Evolutionary conservation across 371 early-diverging fungal genomes (phyloP).

Genomic region (Apophysomyces elegans): DNA sequence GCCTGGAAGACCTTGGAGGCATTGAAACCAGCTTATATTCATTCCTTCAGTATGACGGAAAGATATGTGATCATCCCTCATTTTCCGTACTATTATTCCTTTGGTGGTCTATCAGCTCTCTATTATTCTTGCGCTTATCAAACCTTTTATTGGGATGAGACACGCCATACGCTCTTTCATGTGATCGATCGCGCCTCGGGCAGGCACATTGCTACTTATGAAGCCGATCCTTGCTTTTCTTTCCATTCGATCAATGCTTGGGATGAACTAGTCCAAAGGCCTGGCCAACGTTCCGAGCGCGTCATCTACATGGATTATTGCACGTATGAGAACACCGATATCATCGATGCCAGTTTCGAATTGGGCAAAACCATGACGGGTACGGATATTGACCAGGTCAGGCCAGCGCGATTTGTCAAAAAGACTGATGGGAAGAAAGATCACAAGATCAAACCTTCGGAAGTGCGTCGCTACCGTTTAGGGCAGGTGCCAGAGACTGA

Average conservation of each 20-base stretch:
- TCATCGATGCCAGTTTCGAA: constrained; percentile 54
- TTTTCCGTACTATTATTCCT: constrained; percentile 64
- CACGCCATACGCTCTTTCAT: constrained; percentile 55
- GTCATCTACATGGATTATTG: constrained; percentile 52
- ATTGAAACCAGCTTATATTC: constrained; percentile 60
- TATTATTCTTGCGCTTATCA: constrained; percentile 63
- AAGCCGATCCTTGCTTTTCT: constrained; percentile 62
- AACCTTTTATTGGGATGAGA: constrained; percentile 61
- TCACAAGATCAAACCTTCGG: constrained; percentile 44
- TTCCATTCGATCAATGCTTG: constrained; percentile 68
- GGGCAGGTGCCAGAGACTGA: constrained; percentile 34
- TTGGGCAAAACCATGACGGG: constrained; percentile 40
- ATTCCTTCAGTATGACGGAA: constrained; percentile 66
- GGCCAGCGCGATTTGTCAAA: constrained; percentile 46
- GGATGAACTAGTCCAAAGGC: constrained; percentile 50
- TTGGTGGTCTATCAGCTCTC: constrained; percentile 59
- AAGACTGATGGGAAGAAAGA: constrained; percentile 39
- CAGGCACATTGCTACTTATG: constrained; percentile 65
- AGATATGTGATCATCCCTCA: constrained; percentile 67
- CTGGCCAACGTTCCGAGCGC: constrained; percentile 41
- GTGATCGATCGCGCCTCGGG: constrained; percentile 58
- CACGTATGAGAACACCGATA: constrained; percentile 54
- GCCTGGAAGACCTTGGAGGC: constrained; percentile 46
- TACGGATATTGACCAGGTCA: constrained; percentile 33
- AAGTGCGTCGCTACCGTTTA: constrained; percentile 50